A percentile compares a stretch with the other conserved stretches of the same genome.
Conservation (phyloP, 371 early-diverging fungal genomes). For the Mortierella sp. region DNA sequence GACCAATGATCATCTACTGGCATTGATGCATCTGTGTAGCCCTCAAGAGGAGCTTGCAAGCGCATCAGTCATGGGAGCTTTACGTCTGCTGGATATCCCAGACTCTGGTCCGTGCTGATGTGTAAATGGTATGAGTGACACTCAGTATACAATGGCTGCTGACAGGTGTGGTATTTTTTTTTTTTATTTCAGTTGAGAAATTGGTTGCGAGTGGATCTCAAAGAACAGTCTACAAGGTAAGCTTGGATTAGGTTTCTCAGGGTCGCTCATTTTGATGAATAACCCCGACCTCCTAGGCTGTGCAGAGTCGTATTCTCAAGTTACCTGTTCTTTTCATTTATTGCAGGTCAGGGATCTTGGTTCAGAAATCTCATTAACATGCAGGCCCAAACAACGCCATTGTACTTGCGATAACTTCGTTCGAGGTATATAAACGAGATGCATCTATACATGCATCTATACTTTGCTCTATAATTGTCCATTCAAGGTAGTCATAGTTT, state of each 20-base stretch:
- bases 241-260: not conserved
- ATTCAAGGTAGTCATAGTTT: not conserved
- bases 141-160: not conserved
- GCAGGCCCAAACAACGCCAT: constrained; percentile 29
- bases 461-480: not conserved
- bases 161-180: not conserved
- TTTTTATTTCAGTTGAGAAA: constrained; percentile 23
- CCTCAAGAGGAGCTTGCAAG: constrained; percentile 24
- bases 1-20: constrained; percentile 35
- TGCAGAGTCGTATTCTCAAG: not conserved
- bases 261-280: not conserved
- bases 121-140: not conserved
- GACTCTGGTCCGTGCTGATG: constrained; percentile 28
- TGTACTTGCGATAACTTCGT: constrained; percentile 33
- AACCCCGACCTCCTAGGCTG: not conserved
- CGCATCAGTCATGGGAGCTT: constrained; percentile 30
- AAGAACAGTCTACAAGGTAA: constrained; percentile 27
- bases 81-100: constrained; percentile 44
- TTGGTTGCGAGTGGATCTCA: constrained; percentile 14
- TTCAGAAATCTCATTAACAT: constrained; percentile 10
- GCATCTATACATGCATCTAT: not conserved
- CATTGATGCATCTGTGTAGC: constrained; percentile 34
- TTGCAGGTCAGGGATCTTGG: constrained; percentile 29
- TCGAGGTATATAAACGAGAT: constrained; percentile 21
- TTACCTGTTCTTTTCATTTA: not conserved